Evolutionary conservation across 176 grass and related monocot species (phyloP), one percentile per base, ranked within the genome.

Genomic region (Bromus sterilis): DNA sequence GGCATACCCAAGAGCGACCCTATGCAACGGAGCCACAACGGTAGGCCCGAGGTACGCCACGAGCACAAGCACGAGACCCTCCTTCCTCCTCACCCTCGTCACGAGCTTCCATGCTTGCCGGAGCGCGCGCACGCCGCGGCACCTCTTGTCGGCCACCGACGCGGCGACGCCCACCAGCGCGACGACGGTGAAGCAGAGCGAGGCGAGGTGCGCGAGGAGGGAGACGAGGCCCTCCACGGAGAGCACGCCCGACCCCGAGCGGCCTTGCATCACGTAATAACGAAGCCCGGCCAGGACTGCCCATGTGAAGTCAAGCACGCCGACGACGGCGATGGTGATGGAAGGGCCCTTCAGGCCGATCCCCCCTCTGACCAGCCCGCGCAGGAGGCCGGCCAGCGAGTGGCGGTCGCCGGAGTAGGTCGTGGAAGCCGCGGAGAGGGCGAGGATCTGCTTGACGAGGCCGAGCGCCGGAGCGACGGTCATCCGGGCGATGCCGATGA

Each of bases 341-440:
- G 77, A 43, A 29, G 82, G 60, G 40, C 82, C 72, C 15, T 3
- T 51, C 36, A 46, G 26, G 20, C 48, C 7, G 48, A 28, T 37
- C 34, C 25, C 49, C 33, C 71, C 16, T 3, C 16, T 67, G 40
- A 83, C 74, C 70, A 64, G 56, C 40, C 74, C 63, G 28, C 28
- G 7, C 3, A 79, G 4, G 40, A 86, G 66, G 15, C 63, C 56
- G 0, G 21, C 4, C 2, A 72, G 66, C 0, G 76, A 61, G 56
- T 66, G 69, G 40, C 72, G 66, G 28, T 86, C 66, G 23, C 83
- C 83, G 1, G 83, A 60, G 76, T 59, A 86, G 48, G 83, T 86
- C 13, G 39, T 58, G 76, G 83, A 61, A 12, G 66, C 53, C 4
- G 76, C 83, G 76, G 71, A 79, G 55, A 64, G 44, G 39, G 53